Evolutionary conservation across 2,329 filamentous ascomycete species (phyloP).

Genomic region (Hypoxylon sp.): DNA sequence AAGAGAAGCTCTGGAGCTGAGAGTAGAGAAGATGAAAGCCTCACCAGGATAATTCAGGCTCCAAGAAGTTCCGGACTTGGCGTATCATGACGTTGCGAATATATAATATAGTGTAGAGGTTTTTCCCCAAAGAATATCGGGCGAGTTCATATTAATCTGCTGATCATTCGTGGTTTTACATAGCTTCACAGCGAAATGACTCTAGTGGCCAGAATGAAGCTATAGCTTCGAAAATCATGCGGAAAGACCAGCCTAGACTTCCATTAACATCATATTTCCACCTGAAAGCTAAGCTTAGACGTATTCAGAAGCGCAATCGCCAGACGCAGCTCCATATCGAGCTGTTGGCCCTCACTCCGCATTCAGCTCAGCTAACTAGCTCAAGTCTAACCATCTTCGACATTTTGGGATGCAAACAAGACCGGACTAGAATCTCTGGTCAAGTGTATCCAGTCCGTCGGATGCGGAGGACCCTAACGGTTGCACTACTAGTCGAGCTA

Average conservation of each 20-base stretch:
- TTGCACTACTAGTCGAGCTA: background rate
- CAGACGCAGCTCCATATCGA: background rate
- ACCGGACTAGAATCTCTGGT: background rate
- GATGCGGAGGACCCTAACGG: background rate
- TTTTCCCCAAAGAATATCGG: background rate
- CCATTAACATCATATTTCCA: background rate
- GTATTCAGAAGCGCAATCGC: background rate
- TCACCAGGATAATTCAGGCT: background rate
- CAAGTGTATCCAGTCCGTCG: background rate
- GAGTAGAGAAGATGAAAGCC: background rate
- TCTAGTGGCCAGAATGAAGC: background rate
- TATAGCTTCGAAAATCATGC: background rate
- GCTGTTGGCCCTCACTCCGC: background rate
- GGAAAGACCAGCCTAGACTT: background rate
- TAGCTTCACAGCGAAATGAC: background rate
- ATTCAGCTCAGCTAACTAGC: background rate
- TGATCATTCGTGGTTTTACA: background rate
- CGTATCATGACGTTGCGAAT: background rate
- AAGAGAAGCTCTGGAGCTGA: background rate
- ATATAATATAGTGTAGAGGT: no score
- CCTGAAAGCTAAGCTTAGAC: background rate
- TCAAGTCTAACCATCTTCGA: background rate
- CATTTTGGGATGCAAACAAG: background rate
- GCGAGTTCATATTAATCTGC: background rate
- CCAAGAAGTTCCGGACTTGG: background rate